A percentile compares a stretch with the other conserved stretches of the same genome.
Conservation (phyloP, 2,329 filamentous ascomycete species). For the Cryphonectria carpinicola region DNA sequence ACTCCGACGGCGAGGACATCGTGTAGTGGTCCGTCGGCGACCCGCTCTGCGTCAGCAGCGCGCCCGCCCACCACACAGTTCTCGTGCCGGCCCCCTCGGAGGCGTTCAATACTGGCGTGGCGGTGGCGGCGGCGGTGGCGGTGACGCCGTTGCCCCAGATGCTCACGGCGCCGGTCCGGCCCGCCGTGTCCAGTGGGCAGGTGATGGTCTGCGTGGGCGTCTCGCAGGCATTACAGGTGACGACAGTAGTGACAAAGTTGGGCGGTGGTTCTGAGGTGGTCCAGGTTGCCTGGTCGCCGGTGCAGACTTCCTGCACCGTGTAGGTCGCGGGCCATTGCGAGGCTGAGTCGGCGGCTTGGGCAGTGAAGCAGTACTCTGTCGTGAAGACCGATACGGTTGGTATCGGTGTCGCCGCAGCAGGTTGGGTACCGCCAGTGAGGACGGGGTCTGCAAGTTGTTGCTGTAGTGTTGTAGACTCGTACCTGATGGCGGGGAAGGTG, state of each 20-base stretch:
- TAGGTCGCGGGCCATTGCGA: constrained; percentile 46
- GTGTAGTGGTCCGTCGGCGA: constrained; percentile 7
- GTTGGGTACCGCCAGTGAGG: background rate
- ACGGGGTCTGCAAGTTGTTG: background rate
- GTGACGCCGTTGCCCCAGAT: constrained; percentile 44
- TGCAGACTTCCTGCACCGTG: constrained; percentile 44
- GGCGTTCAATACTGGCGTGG: background rate
- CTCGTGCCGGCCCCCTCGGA: background rate
- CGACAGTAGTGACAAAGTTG: constrained; percentile 44
- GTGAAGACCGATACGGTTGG: constrained; percentile 39
- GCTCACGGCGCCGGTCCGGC: constrained; percentile 36
- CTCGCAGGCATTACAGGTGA: constrained; percentile 41
- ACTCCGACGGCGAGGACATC: background rate
- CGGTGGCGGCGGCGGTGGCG: constrained; percentile 33
- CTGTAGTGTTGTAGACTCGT: background rate
- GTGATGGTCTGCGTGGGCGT: constrained; percentile 42
- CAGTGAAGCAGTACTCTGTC: constrained; percentile 43
- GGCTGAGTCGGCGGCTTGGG: constrained; percentile 44
- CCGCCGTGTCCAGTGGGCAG: constrained; percentile 40
- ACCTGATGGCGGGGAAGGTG: background rate
- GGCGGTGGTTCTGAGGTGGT: constrained; percentile 39
- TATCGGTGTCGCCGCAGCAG: constrained; percentile 8
- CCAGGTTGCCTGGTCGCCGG: constrained; percentile 38
- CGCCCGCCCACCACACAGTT: constrained; percentile 11
- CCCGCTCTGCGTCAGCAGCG: constrained; percentile 12